Conservation (phyloP, 805 yeast genomes). For the Yarrowia keelungensis region DNA sequence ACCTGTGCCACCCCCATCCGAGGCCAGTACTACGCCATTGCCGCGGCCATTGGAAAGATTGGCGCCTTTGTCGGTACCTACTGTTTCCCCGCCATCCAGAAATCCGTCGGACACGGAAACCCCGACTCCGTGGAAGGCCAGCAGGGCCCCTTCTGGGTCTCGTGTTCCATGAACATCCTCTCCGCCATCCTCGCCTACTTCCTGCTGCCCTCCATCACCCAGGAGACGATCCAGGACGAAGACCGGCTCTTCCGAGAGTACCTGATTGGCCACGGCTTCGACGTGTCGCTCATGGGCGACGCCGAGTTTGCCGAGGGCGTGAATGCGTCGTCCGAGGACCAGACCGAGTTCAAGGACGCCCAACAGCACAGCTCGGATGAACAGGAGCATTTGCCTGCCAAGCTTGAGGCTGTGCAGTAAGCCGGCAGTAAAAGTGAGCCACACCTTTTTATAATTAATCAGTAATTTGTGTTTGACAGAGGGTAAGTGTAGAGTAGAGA, state of each 20-base stretch:
- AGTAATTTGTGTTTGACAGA: conserved; percentile 17
- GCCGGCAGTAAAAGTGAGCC: too few relatives aligned
- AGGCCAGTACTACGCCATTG: conserved; percentile 89
- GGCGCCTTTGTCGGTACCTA: conserved; percentile 94
- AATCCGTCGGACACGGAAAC: conserved; percentile 58
- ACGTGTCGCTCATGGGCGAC: conserved; percentile 52
- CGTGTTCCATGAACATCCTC: conserved; percentile 76
- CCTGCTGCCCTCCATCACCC: conserved; percentile 81
- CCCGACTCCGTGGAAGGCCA: conserved; percentile 58
- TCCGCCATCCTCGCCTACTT: conserved; percentile 74
- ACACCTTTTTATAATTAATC: conserved; percentile 1
- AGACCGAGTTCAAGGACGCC: conserved; percentile 13
- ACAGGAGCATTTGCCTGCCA: conserved; percentile 5
- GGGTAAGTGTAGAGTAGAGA: too few relatives aligned
- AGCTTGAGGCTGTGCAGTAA: conserved; percentile 4
- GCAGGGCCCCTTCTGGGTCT: conserved; percentile 81
- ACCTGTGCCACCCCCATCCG: conserved; percentile 86
- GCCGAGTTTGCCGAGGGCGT: conserved; percentile 16
- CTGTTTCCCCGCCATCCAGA: conserved; percentile 79
- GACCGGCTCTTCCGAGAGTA: conserved; percentile 75
- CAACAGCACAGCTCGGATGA: background rate
- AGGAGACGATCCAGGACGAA: conserved; percentile 79
- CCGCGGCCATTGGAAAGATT: conserved; percentile 89
- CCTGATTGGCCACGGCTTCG: conserved; percentile 74
- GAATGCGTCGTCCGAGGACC: background rate